Evolutionary conservation across 2,329 filamentous ascomycete species (phyloP), one percentile per base, ranked within the genome.

Genomic region (Akanthomyces dipterigenus): DNA sequence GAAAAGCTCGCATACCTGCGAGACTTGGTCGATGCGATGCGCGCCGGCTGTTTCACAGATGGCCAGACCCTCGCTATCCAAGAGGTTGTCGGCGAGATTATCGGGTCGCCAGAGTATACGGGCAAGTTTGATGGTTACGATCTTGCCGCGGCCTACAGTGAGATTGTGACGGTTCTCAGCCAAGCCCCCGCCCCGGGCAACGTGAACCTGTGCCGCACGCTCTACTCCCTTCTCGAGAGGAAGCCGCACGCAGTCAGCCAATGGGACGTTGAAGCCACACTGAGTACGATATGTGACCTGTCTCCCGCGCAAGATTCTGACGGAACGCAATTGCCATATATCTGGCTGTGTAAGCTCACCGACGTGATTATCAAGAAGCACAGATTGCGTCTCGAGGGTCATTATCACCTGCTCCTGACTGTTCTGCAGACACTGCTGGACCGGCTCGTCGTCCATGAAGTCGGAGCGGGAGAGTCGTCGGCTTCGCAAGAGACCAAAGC

Each of bases 351-450:
- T 72, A 78, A 77, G 58, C 74, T 88, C 9, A 73, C 84, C 22
- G 82, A 84, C 60, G 73, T 77, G 24, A 73, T 88, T 42, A 80
- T 88, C 68, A 80, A 80, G 67, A 82, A 83, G 53, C 83, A 88
- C 70, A 77, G 85, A 5, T 76, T 84, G 48, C 83, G 85, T 11
- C 75, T 88, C 1, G 81, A 86, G 66, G 84, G 84, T 2, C 85
- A 85, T 64, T 84, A 85, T 66, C 85, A 86, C 67, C 73, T 87
- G 49, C 75, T 87, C 5, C 72, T 86, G 51, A 72, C 78, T 40
- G 72, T 78, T 2, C 73, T 88, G 62, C 81, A 86, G 66, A 72
- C 79, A 3, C 79, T 88, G n/a, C 77, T 88, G 40, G 73, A 74
- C 24, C 77, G 77, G 40, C 77, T 88, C 20, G 74, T 87, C 38